Base-by-base conservation (phyloP, 352 stramenopile species). In the Globisporangium splendens region DNA sequence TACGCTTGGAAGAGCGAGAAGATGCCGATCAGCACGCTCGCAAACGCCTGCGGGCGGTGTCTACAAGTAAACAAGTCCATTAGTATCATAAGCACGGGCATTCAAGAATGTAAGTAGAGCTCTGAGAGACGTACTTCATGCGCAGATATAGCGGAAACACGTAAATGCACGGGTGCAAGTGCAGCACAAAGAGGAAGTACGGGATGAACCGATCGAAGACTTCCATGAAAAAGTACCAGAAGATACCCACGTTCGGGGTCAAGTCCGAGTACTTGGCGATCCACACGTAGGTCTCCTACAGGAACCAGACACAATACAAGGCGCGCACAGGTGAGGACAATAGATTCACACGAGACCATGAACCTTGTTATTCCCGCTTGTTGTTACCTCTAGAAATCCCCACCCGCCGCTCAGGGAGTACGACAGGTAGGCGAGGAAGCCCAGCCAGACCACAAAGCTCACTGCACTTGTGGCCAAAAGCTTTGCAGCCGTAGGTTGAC, bases 221-320 rank as follows among this genome's bases (percentile, higher is more conserved):
- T 60, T 95, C 85, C 63, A 89, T 95, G 59, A 95, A 93, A 58
- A 95, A 93, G 52, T 95, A 95, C 85, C 85, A 95, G 62, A 95
- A 95, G 58, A 93, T 81, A 38, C 85, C 85, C 21, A 95, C 75
- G 47, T 93, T 92, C 8, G 83, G 83, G 1, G 85, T 93, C 79
- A 95, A 65, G 56, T 93, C 85, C 44, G 77, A 89, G 50, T 92
- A 95, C 38, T 71, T 74, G 0, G 76, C 77, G 24, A 93, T 72
- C 85, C 85, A 95, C 44, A 89, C 54, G 58, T 95, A 95, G 2
- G 85, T 93, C 62, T 89, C 74, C 79, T 90, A 48, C 13, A 39
- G 24, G 24, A 10, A 28, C 59, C 38, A 46, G 59, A 0, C 0
- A 62, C 14, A 65, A 50, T 47, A 58, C 8, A 2, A 54, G 17